Base-by-base conservation (phyloP, 331 rosid species). In the Saraca asoca region DNA sequence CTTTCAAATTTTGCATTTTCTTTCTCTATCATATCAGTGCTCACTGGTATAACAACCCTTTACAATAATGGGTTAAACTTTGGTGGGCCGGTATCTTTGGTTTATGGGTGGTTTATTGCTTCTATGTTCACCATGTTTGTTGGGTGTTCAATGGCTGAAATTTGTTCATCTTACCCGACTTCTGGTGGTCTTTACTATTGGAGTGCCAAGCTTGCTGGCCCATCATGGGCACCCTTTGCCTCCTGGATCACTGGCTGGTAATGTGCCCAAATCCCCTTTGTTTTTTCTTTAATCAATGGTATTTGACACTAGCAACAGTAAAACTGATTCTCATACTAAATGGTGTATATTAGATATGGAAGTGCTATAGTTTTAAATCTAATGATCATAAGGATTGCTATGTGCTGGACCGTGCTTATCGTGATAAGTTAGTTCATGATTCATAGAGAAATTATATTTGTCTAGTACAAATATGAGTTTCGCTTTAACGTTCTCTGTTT, bases 221-320 rank as follows among this genome's bases (percentile, higher is more conserved):
- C 97, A 0, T 17, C 33, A 2, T 93, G 98, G 98, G 95, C 98
- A 2, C 97, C 98, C 18, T 86, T 87, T 81, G 97, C 98, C 34
- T 93, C 97, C 31, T 93, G 98, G 98, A 79, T 90, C 31, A 90
- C 98, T 80, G 98, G 98, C 85, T 93, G 98, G 98, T 89, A 84
- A 75, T 68, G 5, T n/a, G 39, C 5, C 45, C 68, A 18, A 33
- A 2, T 12, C 52, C 9, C 52, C 9, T 13, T 0, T 52, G 18
- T 6, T 17, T 2, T 56, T 16, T 41, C 7, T 43, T 8, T 12
- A 12, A 37, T 29, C 12, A 52, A 10, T 10, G 24, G 29, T 41
- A 39, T 39, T 38, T 5, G 42, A 39, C 34, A 37, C 15, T 65
- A 34, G 45, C 39, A 51, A 16, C 19, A 14, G 17, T 2, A n/a